Evolutionary conservation across 331 rosid species (phyloP), one percentile per base, ranked within the genome.

Genomic region (Prunus yedoensis): DNA sequence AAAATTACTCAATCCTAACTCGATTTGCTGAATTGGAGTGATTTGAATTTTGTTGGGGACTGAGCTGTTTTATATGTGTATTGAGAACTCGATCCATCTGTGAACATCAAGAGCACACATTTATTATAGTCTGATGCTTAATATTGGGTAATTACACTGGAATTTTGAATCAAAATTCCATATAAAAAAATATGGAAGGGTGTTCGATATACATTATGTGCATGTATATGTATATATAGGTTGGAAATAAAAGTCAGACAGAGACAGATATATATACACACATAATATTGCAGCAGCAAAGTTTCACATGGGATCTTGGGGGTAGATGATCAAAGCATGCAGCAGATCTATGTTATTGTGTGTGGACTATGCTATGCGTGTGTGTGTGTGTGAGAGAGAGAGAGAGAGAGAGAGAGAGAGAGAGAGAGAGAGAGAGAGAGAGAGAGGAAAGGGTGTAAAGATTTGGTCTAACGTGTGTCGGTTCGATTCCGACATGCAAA

Each of bases 401-500:
- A 30, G 35, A 16, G 15, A 32, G n/a, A 73, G 16, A 6, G 14
- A 53, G 47, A 75, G 62, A 61, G 27, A 59, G 52, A 23, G 58
- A 35, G 41, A 35, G 41, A 35, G 7, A n/a, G 57, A 30, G 35
- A 16, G 15, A 32, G n/a, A 73, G 16, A 6, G 13, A 53, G 47
- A 75, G 62, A 60, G 27, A 59, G 52, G 66, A 25, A 30, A 4
- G 8, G 56, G 59, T 62, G 63, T 47, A 4, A 76, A 66, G 52
- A 43, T 76, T 72, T 70, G 56, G 84, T 46, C 78, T 25, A 69
- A 23, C 18, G n/a, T 1, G 71, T 72, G 82, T 77, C 83, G 82
- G 80, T 69, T 83, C 83, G n/a, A 57, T 66, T 72, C 81, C 75
- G 80, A 82, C 82, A 79, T 85, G 80, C 66, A 78, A 65, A 43